A percentile compares a stretch with the other conserved stretches of the same genome.
Conservation (phyloP, 139 green algal species). For the Marvania coccoides region DNA sequence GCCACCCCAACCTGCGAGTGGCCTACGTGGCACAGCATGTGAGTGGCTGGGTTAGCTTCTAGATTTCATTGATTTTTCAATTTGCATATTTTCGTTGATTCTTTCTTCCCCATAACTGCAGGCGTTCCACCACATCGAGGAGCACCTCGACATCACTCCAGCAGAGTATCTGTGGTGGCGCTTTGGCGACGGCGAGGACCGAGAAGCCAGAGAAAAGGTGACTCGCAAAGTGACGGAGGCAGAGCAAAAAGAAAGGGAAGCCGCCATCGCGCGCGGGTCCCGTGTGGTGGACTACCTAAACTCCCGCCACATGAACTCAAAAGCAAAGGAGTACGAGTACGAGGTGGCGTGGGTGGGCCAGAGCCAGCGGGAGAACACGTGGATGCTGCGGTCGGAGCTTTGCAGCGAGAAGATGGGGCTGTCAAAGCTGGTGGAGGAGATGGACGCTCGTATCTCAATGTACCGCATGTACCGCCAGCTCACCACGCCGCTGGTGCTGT, state of each 20-base stretch:
- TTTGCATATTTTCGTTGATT: conserved; percentile 4
- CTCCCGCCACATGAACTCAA: conserved; percentile 41
- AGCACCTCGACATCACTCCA: conserved; percentile 60
- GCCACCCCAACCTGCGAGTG: conserved; percentile 57
- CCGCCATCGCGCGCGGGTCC: conserved; percentile 31
- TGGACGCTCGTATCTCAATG: conserved; percentile 13
- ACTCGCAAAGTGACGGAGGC: conserved; percentile 38
- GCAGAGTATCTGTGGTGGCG: conserved; percentile 67
- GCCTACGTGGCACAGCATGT: conserved; percentile 67
- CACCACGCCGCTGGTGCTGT: conserved; percentile 38
- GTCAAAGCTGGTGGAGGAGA: conserved; percentile 24
- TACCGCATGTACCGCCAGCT: conserved; percentile 25
- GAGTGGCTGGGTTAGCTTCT: no score
- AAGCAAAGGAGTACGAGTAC: conserved; percentile 58
- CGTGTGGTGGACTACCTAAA: conserved; percentile 45
- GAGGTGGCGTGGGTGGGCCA: conserved; percentile 43
- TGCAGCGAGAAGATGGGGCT: conserved; percentile 26
- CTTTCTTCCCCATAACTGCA: conserved; percentile 9
- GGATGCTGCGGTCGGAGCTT: conserved; percentile 23
- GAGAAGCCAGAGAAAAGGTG: conserved; percentile 55
- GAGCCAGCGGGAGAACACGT: conserved; percentile 21
- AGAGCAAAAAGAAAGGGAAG: conserved; percentile 27
- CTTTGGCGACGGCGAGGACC: conserved; percentile 51
- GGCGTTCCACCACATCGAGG: conserved; percentile 60
- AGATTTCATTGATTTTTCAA: no score